These are phyloP conservation scores for Pythium rishiriense DNA, from an alignment of 352 stramenopile genomes.

Conservation along the genomic window DNA sequence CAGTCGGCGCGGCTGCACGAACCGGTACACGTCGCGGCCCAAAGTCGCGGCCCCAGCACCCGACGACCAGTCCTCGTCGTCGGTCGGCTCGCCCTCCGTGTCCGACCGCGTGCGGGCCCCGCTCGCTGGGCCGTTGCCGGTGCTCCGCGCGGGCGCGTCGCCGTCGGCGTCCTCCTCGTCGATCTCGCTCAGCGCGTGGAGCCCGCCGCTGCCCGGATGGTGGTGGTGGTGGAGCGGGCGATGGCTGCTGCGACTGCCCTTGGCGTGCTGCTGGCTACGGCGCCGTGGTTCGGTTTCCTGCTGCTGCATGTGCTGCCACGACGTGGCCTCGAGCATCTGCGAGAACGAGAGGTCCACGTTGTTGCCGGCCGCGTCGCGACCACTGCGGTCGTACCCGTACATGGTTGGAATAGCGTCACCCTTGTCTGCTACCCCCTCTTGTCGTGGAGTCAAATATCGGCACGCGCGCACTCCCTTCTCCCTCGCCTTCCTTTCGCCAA, in stretches of 20 bases:
- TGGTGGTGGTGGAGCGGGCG: not conserved
- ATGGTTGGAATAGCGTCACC: too few species aligned
- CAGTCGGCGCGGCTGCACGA: conserved; percentile 74
- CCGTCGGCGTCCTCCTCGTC: conserved; percentile 24
- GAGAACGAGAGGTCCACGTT: conserved; percentile 77
- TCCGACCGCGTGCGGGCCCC: conserved; percentile 18
- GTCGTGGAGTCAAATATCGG: too few species aligned
- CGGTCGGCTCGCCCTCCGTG: conserved; percentile 29
- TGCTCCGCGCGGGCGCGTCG: not conserved
- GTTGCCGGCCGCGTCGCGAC: conserved; percentile 30
- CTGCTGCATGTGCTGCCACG: conserved; percentile 43
- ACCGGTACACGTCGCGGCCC: conserved; percentile 74
- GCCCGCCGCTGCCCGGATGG: conserved; percentile 10
- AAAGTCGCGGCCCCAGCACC: conserved; percentile 47
- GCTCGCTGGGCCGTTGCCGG: not conserved
- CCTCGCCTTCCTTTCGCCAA: not conserved
- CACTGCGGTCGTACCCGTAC: conserved; percentile 39
- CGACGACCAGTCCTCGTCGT: conserved; percentile 70
- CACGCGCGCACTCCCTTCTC: too few species aligned
- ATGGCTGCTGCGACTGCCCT: conserved; percentile 3
- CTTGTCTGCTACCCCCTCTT: not conserved
- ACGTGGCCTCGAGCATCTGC: conserved; percentile 74
- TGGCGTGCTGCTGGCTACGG: conserved; percentile 8
- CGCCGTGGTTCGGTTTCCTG: conserved; percentile 32
- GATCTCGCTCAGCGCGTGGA: conserved; percentile 19